A percentile compares a stretch with the other conserved stretches of the same genome.
Evolutionary conservation across 208 protist genomes (phyloP).

Genomic region (Trypanosoma avium): DNA sequence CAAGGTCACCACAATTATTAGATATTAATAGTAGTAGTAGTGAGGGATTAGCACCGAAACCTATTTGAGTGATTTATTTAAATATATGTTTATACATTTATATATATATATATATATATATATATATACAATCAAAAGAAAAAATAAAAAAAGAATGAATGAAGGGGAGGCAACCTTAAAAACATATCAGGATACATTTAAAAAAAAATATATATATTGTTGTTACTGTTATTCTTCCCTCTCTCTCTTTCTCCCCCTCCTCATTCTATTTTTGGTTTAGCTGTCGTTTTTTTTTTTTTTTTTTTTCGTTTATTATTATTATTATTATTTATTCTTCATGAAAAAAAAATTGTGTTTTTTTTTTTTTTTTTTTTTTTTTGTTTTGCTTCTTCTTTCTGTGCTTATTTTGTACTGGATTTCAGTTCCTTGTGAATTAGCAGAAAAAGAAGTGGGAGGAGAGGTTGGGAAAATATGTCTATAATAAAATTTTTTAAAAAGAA

Average conservation of each 20-base stretch:
- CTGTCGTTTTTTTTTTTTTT: not conserved
- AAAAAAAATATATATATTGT: not conserved
- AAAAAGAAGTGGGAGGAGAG: not conserved
- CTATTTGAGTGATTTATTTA: not conserved
- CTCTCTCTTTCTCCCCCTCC: too few relatives aligned
- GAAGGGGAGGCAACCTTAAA: not conserved
- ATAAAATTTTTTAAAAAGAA: too few relatives aligned
- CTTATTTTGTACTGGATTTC: not conserved
- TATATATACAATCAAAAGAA: not conserved
- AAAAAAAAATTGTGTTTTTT: too few relatives aligned
- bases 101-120: not conserved
- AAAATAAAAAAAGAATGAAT: not conserved
- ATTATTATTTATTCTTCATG: not conserved
- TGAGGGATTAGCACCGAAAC: not conserved
- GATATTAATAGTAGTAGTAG: not conserved
- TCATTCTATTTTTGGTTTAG: not conserved
- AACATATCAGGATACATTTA: not conserved
- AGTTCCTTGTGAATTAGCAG: not conserved
- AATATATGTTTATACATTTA: not conserved
- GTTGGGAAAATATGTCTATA: too few relatives aligned
- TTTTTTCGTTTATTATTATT: conserved; percentile 8
- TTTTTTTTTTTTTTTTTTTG: not conserved
- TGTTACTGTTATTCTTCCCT: not conserved
- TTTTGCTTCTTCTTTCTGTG: conserved; percentile 12
- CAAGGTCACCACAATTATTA: not conserved